Base-by-base conservation (phyloP, 2,329 filamentous ascomycete species). In the Purpureocillium lavendulum region DNA sequence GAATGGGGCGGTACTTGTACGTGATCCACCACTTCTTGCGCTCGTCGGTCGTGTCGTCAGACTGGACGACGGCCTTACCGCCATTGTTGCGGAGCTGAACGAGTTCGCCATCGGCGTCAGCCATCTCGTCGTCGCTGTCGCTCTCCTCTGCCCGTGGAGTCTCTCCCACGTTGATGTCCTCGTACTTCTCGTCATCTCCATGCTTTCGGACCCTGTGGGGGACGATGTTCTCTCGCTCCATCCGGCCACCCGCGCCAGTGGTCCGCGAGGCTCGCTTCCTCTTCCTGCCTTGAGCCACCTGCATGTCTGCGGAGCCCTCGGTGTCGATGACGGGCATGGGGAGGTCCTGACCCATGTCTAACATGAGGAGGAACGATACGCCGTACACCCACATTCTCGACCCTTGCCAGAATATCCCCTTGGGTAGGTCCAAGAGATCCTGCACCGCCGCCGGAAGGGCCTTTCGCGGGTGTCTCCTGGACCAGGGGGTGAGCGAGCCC, bases 1-100 rank as follows among this genome's bases (percentile, higher is more conserved):
- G 69, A 50, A 98, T 88, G n/a, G 89, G 86, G 42, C 89, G 76
- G 63, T 97, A 98, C 62, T 94, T 94, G 70, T 84, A 88, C 5
- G 89, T 94, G 57, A 82, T 78, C 87, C 88, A 97, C 65, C 67
- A 75, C 45, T 60, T 64, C 45, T 57, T 61, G 36, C 52, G 54
- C 43, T 53, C 51, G 41, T 48, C 53, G 34, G 47, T 47, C 37
- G 47, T 46, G 33, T 49, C 49, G 24, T 45, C 39, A 30, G 47
- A 45, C 30, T 53, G 49, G 30, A 38, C 45, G 35, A 31, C 41
- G 39, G 39, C 46, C 42, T 38, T 30, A 29, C 47, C 50, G 46
- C 47, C 51, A 32, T 40, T 45, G 45, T 52, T 54, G 42, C 59
- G 57, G 32, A 65, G 57, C 39, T 57, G 52, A 12, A 56, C 52